phyloP scores from a whole-genome alignment of 768 basidiomycete genomes.

The Collybia sordida region DNA sequence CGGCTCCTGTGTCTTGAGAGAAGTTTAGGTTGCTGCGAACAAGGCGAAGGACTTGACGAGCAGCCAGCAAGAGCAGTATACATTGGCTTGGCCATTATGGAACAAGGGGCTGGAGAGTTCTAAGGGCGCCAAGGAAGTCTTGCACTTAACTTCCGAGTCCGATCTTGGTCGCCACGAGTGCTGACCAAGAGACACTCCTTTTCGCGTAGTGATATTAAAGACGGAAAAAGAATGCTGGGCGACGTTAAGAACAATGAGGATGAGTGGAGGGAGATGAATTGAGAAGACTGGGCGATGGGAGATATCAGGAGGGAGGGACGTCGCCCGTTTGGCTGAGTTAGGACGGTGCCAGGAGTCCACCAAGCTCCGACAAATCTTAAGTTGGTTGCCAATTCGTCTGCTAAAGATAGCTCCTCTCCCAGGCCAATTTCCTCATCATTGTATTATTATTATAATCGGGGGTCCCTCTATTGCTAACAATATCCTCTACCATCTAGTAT shows the following conservation, averaged over 20 bases:
- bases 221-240: constrained; percentile 7
- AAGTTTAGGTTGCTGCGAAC: background rate
- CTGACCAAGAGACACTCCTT: constrained; percentile 10
- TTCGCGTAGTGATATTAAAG: no score
- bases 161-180: constrained; percentile 2
- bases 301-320: background rate
- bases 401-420: no score
- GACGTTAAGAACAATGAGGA: constrained; percentile 21
- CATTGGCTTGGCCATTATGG: constrained; percentile 51
- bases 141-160: constrained; percentile 15
- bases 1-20: background rate
- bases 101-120: constrained; percentile 29
- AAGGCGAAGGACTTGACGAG: constrained; percentile 16
- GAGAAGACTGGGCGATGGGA: constrained; percentile 13
- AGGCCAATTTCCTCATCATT: background rate
- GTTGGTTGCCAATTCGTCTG: constrained; percentile 1
- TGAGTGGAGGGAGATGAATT: constrained; percentile 12
- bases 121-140: constrained; percentile 39
- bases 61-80: constrained; percentile 25
- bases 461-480: background rate
- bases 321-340: no score
- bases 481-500: constrained; percentile 8
- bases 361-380: constrained; percentile 17
- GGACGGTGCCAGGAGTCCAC: no score
- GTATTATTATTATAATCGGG: constrained; percentile 1